Conservation (phyloP, 495 filamentous ascomycete species). For the Talaromyces nanjingensis region DNA sequence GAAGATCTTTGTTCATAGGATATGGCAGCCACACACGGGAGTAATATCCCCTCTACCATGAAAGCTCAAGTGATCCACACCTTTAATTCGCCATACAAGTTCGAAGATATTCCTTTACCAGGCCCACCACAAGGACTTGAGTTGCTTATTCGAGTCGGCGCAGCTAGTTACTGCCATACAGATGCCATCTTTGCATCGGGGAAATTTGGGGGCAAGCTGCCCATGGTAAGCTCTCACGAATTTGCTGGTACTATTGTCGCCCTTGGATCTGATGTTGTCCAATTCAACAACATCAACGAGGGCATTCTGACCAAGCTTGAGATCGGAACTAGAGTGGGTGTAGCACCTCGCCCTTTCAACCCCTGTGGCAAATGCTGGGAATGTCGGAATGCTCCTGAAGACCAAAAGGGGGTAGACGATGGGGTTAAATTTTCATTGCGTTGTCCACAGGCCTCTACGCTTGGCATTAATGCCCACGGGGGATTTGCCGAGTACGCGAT, state of each 20-base stretch:
- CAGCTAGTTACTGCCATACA: conserved; percentile 55
- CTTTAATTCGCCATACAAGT: conserved; percentile 42
- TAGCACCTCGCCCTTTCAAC: neutral
- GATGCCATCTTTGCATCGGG: conserved; percentile 45
- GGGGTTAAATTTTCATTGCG: conserved; percentile 6
- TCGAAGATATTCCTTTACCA: conserved; percentile 41
- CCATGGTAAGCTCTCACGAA: conserved; percentile 52
- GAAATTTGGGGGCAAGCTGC: conserved; percentile 32
- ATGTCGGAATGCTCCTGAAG: conserved; percentile 2
- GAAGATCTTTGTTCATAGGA: neutral
- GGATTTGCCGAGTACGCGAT: conserved; percentile 27
- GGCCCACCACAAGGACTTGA: conserved; percentile 28
- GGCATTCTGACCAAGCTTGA: conserved; percentile 30
- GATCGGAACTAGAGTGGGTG: neutral
- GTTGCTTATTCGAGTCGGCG: conserved; percentile 50
- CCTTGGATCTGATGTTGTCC: conserved; percentile 31
- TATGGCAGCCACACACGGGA: neutral
- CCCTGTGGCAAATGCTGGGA: conserved; percentile 11
- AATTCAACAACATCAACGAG: neutral
- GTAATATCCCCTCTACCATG: neutral
- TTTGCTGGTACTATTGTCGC: conserved; percentile 48
- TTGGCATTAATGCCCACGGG: conserved; percentile 22
- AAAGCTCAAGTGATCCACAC: conserved; percentile 9
- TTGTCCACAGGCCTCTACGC: conserved; percentile 10
- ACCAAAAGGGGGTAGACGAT: neutral